Base-by-base conservation (phyloP, 1,139 yeast genomes). In the Magnusiomyces clavatus region DNA sequence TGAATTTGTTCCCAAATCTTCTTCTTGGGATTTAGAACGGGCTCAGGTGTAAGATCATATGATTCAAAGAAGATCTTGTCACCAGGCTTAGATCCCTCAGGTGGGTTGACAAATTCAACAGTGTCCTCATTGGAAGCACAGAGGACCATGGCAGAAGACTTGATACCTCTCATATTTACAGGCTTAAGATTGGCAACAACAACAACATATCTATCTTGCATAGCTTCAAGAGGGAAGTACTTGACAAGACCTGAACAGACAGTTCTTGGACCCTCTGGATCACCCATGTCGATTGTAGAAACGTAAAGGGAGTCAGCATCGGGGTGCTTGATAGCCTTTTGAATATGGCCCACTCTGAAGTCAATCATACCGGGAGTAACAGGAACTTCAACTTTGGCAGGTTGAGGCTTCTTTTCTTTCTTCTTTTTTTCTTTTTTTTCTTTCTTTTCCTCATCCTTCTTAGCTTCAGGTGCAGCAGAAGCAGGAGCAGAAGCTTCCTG, bases 251-350 rank as follows among this genome's bases (percentile, higher is more conserved):
- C 99, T 14, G 96, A 87, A 75, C 98, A 94, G 51, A 94, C 96
- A 47, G 97, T 94, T 76, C 99, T 83, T 66, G 98, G 98, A 88
- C 88, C 71, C 65, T 86, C 95, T 60, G 77, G 90, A 64, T 92
- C 98, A 59, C 98, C 99, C 77, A 88, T 83, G 59, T 94, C 89
- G 64, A 94, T 92, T 52, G 98, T 92, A 37, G 97, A 90, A 56
- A 92, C 95, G 69, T 94, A 94, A 64, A 94, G 77, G 3, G 96
- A 78, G 71, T 94, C 99, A 41, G 98, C 99, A 68, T 94, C 94
- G 57, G 98, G 98, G 73, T 94, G 99, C 72, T 87, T 87, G 66
- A 86, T 78, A 49, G 97, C 97, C 76, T 92, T 92, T 74, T 90
- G 90, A 65, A 94, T 94, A 77, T 83, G 88, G 48, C 99, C 99